These are phyloP conservation scores for Wickerhamiella lipophila DNA, from an alignment of 805 yeast genomes.

Conservation along the genomic window DNA sequence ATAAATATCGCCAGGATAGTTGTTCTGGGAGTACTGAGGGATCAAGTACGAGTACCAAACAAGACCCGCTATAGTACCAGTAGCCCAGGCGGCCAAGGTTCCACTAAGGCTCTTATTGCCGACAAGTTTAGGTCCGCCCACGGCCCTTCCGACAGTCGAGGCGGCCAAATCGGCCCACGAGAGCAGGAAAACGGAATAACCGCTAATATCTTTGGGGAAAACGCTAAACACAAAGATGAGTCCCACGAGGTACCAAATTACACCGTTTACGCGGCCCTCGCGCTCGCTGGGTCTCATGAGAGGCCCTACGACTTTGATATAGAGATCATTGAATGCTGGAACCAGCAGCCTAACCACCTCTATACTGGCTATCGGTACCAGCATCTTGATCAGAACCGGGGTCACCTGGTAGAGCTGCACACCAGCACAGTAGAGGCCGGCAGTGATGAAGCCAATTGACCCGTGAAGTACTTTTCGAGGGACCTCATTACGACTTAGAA, in stretches of 20 bases:
- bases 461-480: conserved; percentile 84
- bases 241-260: conserved; percentile 76
- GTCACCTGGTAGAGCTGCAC: conserved; percentile 45
- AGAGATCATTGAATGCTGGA: conserved; percentile 48
- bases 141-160: conserved; percentile 80
- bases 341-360: conserved; percentile 58
- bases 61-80: conserved; percentile 57
- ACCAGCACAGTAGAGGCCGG: conserved; percentile 58
- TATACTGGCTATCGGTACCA: conserved; percentile 42
- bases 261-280: conserved; percentile 58
- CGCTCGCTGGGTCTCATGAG: conserved; percentile 78
- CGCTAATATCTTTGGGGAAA: conserved; percentile 68
- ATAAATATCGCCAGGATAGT: conserved; percentile 43
- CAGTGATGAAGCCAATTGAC: conserved; percentile 71
- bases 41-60: conserved; percentile 60
- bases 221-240: conserved; percentile 53
- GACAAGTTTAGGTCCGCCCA: conserved; percentile 65
- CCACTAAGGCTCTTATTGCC: conserved; percentile 81
- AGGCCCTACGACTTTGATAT: conserved; percentile 60
- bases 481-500: conserved; percentile 55
- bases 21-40: conserved; percentile 46
- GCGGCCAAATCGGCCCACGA: conserved; percentile 99
- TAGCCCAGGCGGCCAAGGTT: conserved; percentile 65
- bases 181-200: conserved; percentile 62
- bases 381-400: conserved; percentile 43